A percentile compares a stretch with the other conserved stretches of the same genome.
phyloP scores from a whole-genome alignment of 2,329 filamentous ascomycete genomes.

The Epichloe baconii region DNA sequence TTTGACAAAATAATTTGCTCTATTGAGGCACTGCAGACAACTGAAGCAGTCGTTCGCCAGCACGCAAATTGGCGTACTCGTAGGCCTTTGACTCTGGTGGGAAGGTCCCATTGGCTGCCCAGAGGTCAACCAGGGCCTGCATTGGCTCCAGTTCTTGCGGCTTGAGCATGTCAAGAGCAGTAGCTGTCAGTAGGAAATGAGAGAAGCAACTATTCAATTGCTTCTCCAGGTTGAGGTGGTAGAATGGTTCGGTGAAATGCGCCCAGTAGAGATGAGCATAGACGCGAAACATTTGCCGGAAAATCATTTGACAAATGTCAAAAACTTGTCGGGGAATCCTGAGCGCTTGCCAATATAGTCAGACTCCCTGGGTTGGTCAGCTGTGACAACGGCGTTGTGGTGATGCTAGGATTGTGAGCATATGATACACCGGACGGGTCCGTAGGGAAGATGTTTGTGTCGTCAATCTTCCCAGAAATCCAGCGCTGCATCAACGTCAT shows the following conservation, averaged over 20 bases:
- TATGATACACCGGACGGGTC: slow-evolving; percentile 60
- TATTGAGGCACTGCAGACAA: slow-evolving; percentile 23
- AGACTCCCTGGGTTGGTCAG: slow-evolving; percentile 47
- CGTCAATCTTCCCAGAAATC: slow-evolving; percentile 92
- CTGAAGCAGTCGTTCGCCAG: slow-evolving; percentile 45
- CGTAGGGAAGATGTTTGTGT: slow-evolving; percentile 80
- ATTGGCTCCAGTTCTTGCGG: slow-evolving; percentile 90
- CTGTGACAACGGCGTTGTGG: slow-evolving; percentile 46
- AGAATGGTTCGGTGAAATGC: slow-evolving; percentile 77
- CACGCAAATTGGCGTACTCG: slow-evolving; percentile 48
- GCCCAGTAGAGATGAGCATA: slow-evolving; percentile 98
- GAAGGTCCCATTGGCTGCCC: slow-evolving; percentile 79
- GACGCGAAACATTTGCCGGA: slow-evolving; percentile 97
- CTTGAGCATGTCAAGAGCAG: slow-evolving; percentile 69
- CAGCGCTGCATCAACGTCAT: slow-evolving; percentile 93
- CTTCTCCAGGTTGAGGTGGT: slow-evolving; percentile 68
- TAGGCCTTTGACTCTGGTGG: slow-evolving; percentile 61
- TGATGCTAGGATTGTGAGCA: slow-evolving; percentile 47
- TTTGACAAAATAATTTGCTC: not conserved
- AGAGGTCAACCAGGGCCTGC: slow-evolving; percentile 86
- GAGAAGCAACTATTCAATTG: slow-evolving; percentile 80
- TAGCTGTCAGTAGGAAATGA: slow-evolving; percentile 70
- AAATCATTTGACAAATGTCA: slow-evolving; percentile 82
- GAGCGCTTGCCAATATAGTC: slow-evolving; percentile 86
- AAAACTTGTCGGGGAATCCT: slow-evolving; percentile 86